A percentile compares a stretch with the other conserved stretches of the same genome.
These are phyloP conservation scores for Penicillium sp. DNA, from an alignment of 2,329 filamentous ascomycete genomes.

Conservation along the genomic window DNA sequence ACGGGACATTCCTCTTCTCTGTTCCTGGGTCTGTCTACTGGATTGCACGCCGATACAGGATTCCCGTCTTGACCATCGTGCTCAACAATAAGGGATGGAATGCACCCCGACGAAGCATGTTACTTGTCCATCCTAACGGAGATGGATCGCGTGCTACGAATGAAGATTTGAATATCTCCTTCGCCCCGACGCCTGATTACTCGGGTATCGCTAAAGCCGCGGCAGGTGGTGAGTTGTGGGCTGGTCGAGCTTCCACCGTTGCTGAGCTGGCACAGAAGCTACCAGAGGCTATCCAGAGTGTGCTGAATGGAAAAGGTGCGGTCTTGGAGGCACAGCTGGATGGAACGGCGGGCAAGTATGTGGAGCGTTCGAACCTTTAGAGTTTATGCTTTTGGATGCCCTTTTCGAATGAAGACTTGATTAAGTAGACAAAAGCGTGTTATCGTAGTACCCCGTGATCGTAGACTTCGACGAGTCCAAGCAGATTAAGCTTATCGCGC, in stretches of 20 bases:
- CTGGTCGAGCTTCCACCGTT: slow-evolving; percentile 62
- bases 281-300: slow-evolving; percentile 64
- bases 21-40: slow-evolving; percentile 71
- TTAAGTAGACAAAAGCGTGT: background rate
- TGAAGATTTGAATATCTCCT: slow-evolving; percentile 70
- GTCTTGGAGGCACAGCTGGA: slow-evolving; percentile 67
- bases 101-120: slow-evolving; percentile 65
- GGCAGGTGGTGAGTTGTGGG: slow-evolving; percentile 66
- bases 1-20: slow-evolving; percentile 71
- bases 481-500: slow-evolving; percentile 31
- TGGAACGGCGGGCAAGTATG: slow-evolving; percentile 62
- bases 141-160: slow-evolving; percentile 66
- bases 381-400: no score
- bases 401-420: background rate
- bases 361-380: slow-evolving; percentile 23
- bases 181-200: slow-evolving; percentile 70
- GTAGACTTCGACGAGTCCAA: slow-evolving; percentile 10
- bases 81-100: slow-evolving; percentile 76
- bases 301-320: slow-evolving; percentile 63
- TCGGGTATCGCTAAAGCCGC: slow-evolving; percentile 71
- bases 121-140: slow-evolving; percentile 70
- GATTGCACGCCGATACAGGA: slow-evolving; percentile 70
- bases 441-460: background rate
- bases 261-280: slow-evolving; percentile 61
- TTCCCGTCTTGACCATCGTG: slow-evolving; percentile 70